Evolutionary conservation across 2,329 filamentous ascomycete genomes (phyloP), one percentile per base, ranked within the genome.

Genomic region (Ceratocystiopsis brevicomis): DNA sequence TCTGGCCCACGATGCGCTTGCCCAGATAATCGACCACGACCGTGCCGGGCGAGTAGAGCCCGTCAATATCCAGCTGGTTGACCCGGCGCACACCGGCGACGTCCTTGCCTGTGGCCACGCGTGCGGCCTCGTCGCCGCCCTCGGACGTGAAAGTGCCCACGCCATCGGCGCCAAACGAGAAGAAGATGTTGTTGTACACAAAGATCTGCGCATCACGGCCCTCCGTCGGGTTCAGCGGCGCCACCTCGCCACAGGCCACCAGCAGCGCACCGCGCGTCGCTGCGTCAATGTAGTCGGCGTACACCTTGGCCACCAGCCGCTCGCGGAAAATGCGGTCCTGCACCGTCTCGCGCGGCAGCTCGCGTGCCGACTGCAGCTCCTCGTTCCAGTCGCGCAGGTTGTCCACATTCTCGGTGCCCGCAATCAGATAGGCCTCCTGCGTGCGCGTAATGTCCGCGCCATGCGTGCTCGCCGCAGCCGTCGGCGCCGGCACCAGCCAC

Each of bases 101-200:
- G 55, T 98, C 90, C 65, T 98, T 98, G 50, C 87, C 88, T 6
- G 92, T 94, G 21, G 92, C 90, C 45, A 96, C 85, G 46, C 88
- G 77, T 14, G 90, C 90, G 50, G 90, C 90, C 63, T 98, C 90
- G 51, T 98, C 88, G 17, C 90, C 90, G 51, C 90, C 90, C 63
- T 98, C 90, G 3, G 81, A 87, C 12, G 86, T 87, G 60, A 98
- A 98, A 15, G 90, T 98, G 38, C 90, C 88, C 39, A 96, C 90
- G 42, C 90, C 92, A 59, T 98, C 90, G 38, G 90, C 88, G 49
- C 90, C 90, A 53, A 95, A 96, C 1, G 90, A 96, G 67, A 94
- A 98, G 67, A 98, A 98, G 52, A 98, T 86, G 62, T 98, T 98
- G 69, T 96, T 96, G 68, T 96, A 95, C 19, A 98, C 88, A 55